Conservation (phyloP, 2,329 filamentous ascomycete species). For the Aureobasidium namibiae region DNA sequence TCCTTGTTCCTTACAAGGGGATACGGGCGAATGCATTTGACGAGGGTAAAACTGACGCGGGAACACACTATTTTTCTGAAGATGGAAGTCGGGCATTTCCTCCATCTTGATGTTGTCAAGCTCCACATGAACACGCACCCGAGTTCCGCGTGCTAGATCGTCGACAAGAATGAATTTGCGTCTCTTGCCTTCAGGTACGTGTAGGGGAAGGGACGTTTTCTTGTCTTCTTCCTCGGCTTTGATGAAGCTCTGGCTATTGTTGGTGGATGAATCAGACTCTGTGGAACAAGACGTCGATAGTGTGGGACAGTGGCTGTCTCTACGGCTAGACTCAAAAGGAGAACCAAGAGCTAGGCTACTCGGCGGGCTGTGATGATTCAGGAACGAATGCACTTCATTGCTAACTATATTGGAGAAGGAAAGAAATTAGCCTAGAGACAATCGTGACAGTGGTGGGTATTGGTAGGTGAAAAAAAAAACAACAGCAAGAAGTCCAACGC, state of each 20-base stretch:
- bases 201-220: constrained; percentile 70
- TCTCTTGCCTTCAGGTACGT: constrained; percentile 81
- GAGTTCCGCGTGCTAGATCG: constrained; percentile 70
- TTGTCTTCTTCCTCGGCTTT: constrained; percentile 45
- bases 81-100: constrained; percentile 93
- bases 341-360: constrained; percentile 44
- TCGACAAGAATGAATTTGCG: constrained; percentile 96
- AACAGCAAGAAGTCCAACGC: constrained; percentile 11
- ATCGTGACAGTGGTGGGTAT: constrained; percentile 17
- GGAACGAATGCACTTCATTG: constrained; percentile 49
- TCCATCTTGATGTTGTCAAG: constrained; percentile 91
- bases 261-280: constrained; percentile 50
- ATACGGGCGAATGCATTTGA: constrained; percentile 82
- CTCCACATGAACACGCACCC: constrained; percentile 82
- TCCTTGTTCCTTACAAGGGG: constrained; percentile 57
- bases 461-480: constrained; percentile 17
- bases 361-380: constrained; percentile 54
- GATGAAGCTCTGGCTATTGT: constrained; percentile 20
- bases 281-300: constrained; percentile 53
- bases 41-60: constrained; percentile 86
- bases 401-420: constrained; percentile 42
- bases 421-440: constrained; percentile 32
- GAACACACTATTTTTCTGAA: constrained; percentile 80
- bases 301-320: constrained; percentile 67
- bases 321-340: constrained; percentile 60